Evolutionary conservation across 495 filamentous ascomycete genomes (phyloP).

Genomic region (Penicillium cosmopolitanum): DNA sequence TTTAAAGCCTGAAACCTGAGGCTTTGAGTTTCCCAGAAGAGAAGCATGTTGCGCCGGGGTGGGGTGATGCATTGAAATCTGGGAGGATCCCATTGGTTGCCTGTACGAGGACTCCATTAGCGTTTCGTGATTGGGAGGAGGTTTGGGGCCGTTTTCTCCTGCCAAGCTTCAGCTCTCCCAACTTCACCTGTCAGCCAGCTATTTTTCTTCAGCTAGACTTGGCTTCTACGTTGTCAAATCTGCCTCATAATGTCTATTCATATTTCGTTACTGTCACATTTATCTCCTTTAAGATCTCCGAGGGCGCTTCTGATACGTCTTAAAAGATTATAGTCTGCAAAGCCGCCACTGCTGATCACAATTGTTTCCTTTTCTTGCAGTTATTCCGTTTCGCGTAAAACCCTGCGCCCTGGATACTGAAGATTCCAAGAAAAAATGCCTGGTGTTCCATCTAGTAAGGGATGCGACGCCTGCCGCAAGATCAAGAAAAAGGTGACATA

Average conservation of each 20-base stretch:
- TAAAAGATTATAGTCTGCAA: background rate
- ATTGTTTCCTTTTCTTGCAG: background rate
- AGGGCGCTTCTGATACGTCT: background rate
- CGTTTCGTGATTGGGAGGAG: background rate
- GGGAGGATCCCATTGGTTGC: constrained; percentile 3
- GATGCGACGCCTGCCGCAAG: constrained; percentile 50
- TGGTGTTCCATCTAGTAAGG: constrained; percentile 49
- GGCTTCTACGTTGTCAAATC: background rate
- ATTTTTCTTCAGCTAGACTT: background rate
- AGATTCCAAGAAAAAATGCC: constrained; percentile 35
- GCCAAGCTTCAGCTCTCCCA: constrained; percentile 11
- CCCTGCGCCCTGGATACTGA: background rate
- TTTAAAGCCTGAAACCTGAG: constrained; percentile 3
- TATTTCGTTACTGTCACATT: background rate
- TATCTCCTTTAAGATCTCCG: background rate
- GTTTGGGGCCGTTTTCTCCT: constrained; percentile 1
- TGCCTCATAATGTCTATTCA: background rate
- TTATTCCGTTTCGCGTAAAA: constrained; percentile 9
- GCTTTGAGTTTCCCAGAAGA: constrained; percentile 4
- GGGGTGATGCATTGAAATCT: background rate
- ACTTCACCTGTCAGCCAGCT: background rate
- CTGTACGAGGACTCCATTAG: background rate
- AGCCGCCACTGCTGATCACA: background rate
- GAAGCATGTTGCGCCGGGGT: constrained; percentile 10
- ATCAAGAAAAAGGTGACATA: constrained; percentile 49